These are phyloP conservation scores for Didymella pinodella DNA, from an alignment of 2,329 filamentous ascomycete species.

Conservation along the genomic window DNA sequence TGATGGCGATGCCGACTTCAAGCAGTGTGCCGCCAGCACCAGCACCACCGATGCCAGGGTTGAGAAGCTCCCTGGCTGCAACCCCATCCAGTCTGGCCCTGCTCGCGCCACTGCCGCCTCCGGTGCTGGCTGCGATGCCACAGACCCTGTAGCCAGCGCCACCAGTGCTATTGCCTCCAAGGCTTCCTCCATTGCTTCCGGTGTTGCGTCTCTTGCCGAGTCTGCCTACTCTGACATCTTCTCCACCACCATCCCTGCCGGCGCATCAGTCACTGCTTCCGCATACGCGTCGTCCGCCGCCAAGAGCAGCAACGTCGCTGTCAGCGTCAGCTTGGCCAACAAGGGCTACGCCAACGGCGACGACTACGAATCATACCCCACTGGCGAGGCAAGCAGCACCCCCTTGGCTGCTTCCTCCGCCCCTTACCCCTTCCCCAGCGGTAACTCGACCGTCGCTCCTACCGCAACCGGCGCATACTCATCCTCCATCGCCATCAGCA, in stretches of 20 bases:
- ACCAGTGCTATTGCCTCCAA: constrained; percentile 15
- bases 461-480: constrained; percentile 16
- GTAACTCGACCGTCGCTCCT: constrained; percentile 15
- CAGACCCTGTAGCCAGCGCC: constrained; percentile 14
- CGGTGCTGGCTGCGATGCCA: constrained; percentile 39
- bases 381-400: neutral
- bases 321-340: constrained; percentile 25
- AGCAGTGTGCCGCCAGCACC: constrained; percentile 37
- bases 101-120: constrained; percentile 38
- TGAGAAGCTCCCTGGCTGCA: constrained; percentile 50
- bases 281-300: neutral
- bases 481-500: neutral
- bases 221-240: constrained; percentile 4
- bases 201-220: constrained; percentile 2
- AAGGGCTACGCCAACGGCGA: constrained; percentile 23
- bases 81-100: constrained; percentile 50
- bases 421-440: constrained; percentile 11
- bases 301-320: neutral
- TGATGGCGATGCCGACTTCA: constrained; percentile 38
- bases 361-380: neutral
- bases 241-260: constrained; percentile 10
- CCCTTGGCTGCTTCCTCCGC: constrained; percentile 4
- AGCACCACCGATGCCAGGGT: constrained; percentile 30
- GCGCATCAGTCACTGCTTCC: constrained; percentile 17
- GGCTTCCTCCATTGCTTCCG: constrained; percentile 3